These are phyloP conservation scores for Xylaria arbuscula DNA, from an alignment of 2,329 filamentous ascomycete species.

Conservation along the genomic window DNA sequence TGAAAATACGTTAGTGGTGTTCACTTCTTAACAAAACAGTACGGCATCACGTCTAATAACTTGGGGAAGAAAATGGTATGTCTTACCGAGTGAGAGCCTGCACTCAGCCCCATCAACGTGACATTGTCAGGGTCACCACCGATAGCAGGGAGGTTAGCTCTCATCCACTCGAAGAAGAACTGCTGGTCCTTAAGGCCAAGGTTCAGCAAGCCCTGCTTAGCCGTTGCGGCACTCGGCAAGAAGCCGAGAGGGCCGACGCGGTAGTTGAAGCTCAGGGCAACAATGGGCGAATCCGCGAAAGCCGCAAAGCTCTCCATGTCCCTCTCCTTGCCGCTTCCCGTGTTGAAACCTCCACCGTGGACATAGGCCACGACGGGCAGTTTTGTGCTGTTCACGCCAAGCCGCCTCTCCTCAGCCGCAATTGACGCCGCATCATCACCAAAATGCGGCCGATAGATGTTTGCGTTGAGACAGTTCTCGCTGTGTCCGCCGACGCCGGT, in stretches of 20 bases:
- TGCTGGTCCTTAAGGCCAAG: slow-evolving; percentile 73
- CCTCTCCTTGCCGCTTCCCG: slow-evolving; percentile 63
- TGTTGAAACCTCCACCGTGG: slow-evolving; percentile 73
- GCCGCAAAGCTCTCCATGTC: slow-evolving; percentile 71
- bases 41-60: slow-evolving; percentile 46
- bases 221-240: slow-evolving; percentile 65
- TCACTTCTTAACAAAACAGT: background rate
- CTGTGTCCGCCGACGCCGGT: slow-evolving; percentile 48
- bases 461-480: slow-evolving; percentile 66
- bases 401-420: slow-evolving; percentile 42
- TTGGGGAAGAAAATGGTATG: background rate
- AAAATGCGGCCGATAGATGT: slow-evolving; percentile 59
- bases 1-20: slow-evolving; percentile 8
- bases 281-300: slow-evolving; percentile 63
- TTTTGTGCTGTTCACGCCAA: slow-evolving; percentile 43
- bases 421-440: slow-evolving; percentile 43
- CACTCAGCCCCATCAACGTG: slow-evolving; percentile 70
- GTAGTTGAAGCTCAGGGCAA: slow-evolving; percentile 71
- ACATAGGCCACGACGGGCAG: slow-evolving; percentile 69
- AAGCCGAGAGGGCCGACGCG: slow-evolving; percentile 77
- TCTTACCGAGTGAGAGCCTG: slow-evolving; percentile 68
- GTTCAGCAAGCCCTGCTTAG: slow-evolving; percentile 68
- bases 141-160: slow-evolving; percentile 68
- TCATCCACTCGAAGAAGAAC: slow-evolving; percentile 68
- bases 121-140: slow-evolving; percentile 69